Evolutionary conservation across 2,329 filamentous ascomycete genomes (phyloP), one percentile per base, ranked within the genome.

Genomic region (Trichoderma breve): DNA sequence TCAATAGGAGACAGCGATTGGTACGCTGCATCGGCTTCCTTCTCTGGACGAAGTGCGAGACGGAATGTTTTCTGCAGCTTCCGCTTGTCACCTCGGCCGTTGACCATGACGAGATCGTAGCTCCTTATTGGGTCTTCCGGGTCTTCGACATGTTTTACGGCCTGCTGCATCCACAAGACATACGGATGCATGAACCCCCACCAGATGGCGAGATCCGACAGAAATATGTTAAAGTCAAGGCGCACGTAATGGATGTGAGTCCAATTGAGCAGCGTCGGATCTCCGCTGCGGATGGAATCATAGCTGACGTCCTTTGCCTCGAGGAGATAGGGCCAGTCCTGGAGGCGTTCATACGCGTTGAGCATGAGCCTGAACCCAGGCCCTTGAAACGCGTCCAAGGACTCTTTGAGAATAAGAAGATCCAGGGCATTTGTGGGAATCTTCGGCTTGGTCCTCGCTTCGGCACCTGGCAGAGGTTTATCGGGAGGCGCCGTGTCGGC

Each of bases 161-260:
- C 66, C 39, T 70, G 66, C 18, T 70, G 66, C 66, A 70, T 70
- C 66, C 66, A 70, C 36, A 62, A 53, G 7, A 62, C 39, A 36
- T 39, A 70, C 9, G 66, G 66, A 53, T 70, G 66, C 66, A 70
- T 70, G 28, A 53, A 28, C 8, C 66, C 66, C 66, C 66, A 70
- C 66, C 66, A 70, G 8, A 62, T 18, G 30, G 57, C 66, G 21
- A 70, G 66, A 36, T 70, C 66, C 5, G 66, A 70, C n/a, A 70
- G 57, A n/a, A 70, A 70, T 21, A 70, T 53, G 66, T 70, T 70
- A 11, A 70, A 70, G 57, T 70, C 66, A 4, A 70, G 28, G 21
- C 66, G 57, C 3, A 70, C 66, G 43, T 70, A 53, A 34, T n/a
- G 66, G 21, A 70, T 70, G n/a, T 9, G 28, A 4, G 66, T 70